These are phyloP conservation scores for Tilletia horrida DNA, from an alignment of 1,284 basidiomycete genomes.

Conservation along the genomic window DNA sequence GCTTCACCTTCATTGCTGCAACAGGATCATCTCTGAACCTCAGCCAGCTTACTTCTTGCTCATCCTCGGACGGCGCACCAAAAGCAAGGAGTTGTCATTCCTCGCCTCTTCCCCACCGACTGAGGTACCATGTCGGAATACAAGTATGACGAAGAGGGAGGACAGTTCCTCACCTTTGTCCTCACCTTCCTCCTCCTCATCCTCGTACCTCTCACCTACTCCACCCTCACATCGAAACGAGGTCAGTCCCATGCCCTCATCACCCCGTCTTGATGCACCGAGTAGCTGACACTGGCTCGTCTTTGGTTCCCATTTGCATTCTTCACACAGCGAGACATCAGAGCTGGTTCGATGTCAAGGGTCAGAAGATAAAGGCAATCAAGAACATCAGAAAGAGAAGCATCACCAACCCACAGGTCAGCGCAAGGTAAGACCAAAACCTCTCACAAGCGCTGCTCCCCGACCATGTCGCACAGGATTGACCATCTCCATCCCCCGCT, in stretches of 20 bases:
- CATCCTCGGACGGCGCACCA: too few relatives aligned
- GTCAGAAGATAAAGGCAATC: slow-evolving; percentile 45
- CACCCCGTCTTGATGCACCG: slow-evolving; percentile 6
- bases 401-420: slow-evolving; percentile 42
- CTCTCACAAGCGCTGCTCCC: too few relatives aligned
- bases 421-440: slow-evolving; percentile 20
- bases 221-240: slow-evolving; percentile 25
- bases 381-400: slow-evolving; percentile 29
- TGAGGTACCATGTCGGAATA: slow-evolving; percentile 44
- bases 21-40: too few relatives aligned
- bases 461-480: too few relatives aligned
- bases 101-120: too few relatives aligned
- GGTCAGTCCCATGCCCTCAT: slow-evolving; percentile 1
- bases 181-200: slow-evolving; percentile 51
- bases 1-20: too few relatives aligned
- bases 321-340: slow-evolving; percentile 20
- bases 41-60: too few relatives aligned
- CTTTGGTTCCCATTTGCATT: too few relatives aligned
- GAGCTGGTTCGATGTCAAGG: slow-evolving; percentile 45
- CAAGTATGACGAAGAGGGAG: slow-evolving; percentile 55
- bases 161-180: slow-evolving; percentile 53
- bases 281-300: neutral
- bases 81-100: too few relatives aligned
- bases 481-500: slow-evolving; percentile 15
- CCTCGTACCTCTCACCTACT: slow-evolving; percentile 51